Evolutionary conservation across 768 basidiomycete species (phyloP).

Genomic region (Ephemerocybe angulata): DNA sequence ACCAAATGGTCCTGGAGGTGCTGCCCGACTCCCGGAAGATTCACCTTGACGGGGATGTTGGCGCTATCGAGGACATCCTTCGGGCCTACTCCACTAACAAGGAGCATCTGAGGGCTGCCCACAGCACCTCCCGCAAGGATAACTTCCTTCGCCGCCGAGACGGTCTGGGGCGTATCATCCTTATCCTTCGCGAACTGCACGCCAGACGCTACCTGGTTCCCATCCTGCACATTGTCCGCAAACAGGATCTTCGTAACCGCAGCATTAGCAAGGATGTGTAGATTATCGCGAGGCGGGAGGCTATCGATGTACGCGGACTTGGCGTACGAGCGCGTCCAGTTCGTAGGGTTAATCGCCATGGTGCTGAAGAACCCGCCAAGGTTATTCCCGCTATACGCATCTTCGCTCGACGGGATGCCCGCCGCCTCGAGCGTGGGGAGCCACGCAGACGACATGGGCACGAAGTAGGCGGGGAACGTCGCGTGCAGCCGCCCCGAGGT

Average conservation of each 20-base stretch:
- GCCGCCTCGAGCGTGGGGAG: conserved; percentile 43
- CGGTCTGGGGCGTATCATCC: conserved; percentile 30
- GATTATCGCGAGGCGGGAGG: conserved; percentile 56
- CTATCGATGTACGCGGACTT: conserved; percentile 65
- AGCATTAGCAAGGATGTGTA: conserved; percentile 57
- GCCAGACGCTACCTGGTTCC: conserved; percentile 30
- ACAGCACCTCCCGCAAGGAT: conserved; percentile 51
- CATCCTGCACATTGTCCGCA: conserved; percentile 47
- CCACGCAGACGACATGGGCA: conserved; percentile 59
- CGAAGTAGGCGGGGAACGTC: conserved; percentile 53
- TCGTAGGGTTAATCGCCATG: conserved; percentile 57
- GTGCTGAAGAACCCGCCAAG: conserved; percentile 54
- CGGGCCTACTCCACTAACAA: conserved; percentile 59
- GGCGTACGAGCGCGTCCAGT: conserved; percentile 68
- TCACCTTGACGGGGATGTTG: conserved; percentile 40
- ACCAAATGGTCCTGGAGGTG: conserved; percentile 52
- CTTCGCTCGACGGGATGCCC: conserved; percentile 42
- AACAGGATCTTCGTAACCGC: conserved; percentile 54
- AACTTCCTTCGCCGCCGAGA: conserved; percentile 59
- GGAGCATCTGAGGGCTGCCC: conserved; percentile 51
- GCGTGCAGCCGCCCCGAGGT: conserved; percentile 42
- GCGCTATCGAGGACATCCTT: conserved; percentile 44
- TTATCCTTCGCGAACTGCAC: conserved; percentile 39
- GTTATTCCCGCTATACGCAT: conserved; percentile 48
- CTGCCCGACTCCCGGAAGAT: conserved; percentile 59